Evolutionary conservation across 805 yeast species (phyloP), one percentile per base, ranked within the genome.

Genomic region (Teunomyces lycoperdinae): DNA sequence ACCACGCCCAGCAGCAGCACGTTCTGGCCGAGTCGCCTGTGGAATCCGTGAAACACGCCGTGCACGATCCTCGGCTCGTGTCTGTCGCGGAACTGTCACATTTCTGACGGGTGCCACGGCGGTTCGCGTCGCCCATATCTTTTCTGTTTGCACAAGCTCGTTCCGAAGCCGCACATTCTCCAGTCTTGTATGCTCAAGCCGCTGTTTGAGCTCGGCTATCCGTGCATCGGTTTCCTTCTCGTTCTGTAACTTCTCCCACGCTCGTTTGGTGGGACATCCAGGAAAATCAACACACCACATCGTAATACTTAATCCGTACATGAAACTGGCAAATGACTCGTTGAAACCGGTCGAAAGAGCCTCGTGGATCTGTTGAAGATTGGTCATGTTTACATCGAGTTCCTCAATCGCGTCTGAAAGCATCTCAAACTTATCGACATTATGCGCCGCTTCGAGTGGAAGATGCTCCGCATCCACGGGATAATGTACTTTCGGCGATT

Each of bases 231-330:
- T 14, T 44, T 31, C 59, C 54, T 42, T 58, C 58, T 31, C 56
- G 53, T 20, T 52, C 51, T 62, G 59, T 27, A 64, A 56, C 46
- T 61, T 29, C 27, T 70, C 72, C 63, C 67, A 66, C 20, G 60
- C 65, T 20, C 60, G 63, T 43, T 57, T 57, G 9, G 71, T 62
- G 9, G 76, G 76, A 42, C 70, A 60, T 1, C 70, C 71, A 1
- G 74, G 75, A 56, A 87, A 87, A 58, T 87, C 90, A 26, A 86
- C 86, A 66, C 96, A 87, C 85, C 94, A 89, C 51, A 95, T 91
- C 58, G 90, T 89, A 64, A 89, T 82, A 60, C 85, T 81, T 43
- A 89, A 66, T 1, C 96, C 96, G 58, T 87, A 88, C 45, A 89
- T 61, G 46, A 89, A 83, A 34, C 91, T 73, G 1, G 88, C 83